Evolutionary conservation across 345 rosid genomes (phyloP), one percentile per base, ranked within the genome.

Genomic region (Brassica rapa): DNA sequence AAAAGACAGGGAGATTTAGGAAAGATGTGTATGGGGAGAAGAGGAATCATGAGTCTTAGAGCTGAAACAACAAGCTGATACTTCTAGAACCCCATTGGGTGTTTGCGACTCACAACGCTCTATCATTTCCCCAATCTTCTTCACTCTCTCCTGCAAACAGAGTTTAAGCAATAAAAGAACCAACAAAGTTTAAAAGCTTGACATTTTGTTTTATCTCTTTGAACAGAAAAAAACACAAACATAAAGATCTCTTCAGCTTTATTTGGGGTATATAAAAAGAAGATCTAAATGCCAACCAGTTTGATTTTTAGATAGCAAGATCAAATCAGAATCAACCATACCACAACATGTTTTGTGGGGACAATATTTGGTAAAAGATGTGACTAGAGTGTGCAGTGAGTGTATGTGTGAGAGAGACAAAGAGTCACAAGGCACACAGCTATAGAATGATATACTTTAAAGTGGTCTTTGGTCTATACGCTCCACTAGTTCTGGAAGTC

Each of bases 1-100:
- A 11, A 6, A 51, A 62, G 63, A 25, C 57, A 70, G 39, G 19
- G 41, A 61, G 21, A 25, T 25, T 49, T 79, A 79, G 64, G 75
- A 74, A 63, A 62, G 74, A 68, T 62, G 35, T 62, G 74, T 79
- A 73, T 73, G 51, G 69, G 78, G 30, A 79, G 82, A 71, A 21
- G 82, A 68, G 74, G 75, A 74, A 74, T 74, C 41, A 30, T 5
- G 79, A 41, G 72, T 70, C 79, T 80, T 63, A 39, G 59, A 63
- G 72, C 76, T 70, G 80, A 80, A 80, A 74, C 79, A 80, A 74
- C 25, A 75, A 74, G 76, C 71, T 70, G 83, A 53, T 68, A 80
- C 79, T 62, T 80, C 83, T 69, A 80, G 57, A 74, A 74, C 79
- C 49, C 83, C 83, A 63, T 80, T 74, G 7, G 83, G 80, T 80